Base-by-base conservation (phyloP, 352 stramenopile species). In the Phytophthora colocasiae region DNA sequence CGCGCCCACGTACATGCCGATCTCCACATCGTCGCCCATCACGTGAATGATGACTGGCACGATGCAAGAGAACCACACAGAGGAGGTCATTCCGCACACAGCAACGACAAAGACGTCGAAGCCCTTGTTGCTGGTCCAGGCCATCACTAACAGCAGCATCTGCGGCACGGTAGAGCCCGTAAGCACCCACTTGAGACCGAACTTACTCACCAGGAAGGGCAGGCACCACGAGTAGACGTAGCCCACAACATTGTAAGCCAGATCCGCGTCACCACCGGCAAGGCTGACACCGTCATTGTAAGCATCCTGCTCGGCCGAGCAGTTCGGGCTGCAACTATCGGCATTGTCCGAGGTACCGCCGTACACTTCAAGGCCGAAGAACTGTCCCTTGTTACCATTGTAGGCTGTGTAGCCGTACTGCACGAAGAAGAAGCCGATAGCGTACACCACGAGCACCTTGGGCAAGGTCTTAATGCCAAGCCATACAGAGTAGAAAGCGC, bases 361-460 rank as follows among this genome's bases (percentile, higher is more conserved):
- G 32, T 75, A 77, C 26, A 84, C 75, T 31, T 69, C 65, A 49
- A 80, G 32, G 17, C 75, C 75, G 24, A 81, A 84, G 61, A 81
- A 84, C 49, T 81, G 71, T 8, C 75, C 71, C 62, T 83, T 83
- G 48, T 75, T 72, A 49, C 72, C 69, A 47, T 79, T 79, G 69
- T 84, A 84, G 6, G 76, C 65, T n/a, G 73, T 82, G 67, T 70
- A 81, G 17, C 76, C 76, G 44, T 68, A 68, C 34, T 68, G 60
- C 51, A 68, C 60, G 38, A 68, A 68, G 52, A 68, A 68, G 60
- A 80, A 73, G 15, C 75, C 61, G 36, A 75, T 44, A 32, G 31
- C 63, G 63, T 78, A 84, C 10, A 76, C 39, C 12, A 65, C 45
- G 1, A 84, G 57, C 10, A 62, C 52, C 29, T 29, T 36, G 12